Percentiles rank a stretch among this genome's conserved stretches.
Conservation (phyloP, 257 asterid genomes). For the Jasminum sambac region DNA sequence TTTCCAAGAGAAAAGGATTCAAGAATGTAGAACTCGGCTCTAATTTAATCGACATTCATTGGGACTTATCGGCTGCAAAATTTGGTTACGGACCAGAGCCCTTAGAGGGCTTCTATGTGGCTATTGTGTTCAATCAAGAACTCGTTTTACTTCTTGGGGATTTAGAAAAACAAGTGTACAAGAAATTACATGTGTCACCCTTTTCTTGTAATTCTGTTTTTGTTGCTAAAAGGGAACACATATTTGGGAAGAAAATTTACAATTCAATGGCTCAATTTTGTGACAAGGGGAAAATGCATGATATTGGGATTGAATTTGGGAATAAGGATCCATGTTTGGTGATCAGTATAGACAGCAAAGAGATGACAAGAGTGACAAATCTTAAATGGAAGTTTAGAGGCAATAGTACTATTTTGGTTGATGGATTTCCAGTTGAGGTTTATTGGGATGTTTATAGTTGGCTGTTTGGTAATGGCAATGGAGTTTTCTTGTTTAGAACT, state of each 20-base stretch:
- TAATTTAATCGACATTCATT: constrained; percentile 37
- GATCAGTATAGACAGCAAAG: constrained; percentile 49
- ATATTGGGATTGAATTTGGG: constrained; percentile 53
- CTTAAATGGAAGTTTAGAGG: constrained; percentile 77
- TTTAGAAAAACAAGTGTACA: constrained; percentile 36
- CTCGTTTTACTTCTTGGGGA: constrained; percentile 58
- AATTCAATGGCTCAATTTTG: constrained; percentile 51
- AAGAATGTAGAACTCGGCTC: constrained; percentile 34
- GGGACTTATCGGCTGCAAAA: constrained; percentile 73
- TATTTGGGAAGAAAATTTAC: constrained; percentile 55
- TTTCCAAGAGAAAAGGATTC: constrained; percentile 60
- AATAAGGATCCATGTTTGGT: constrained; percentile 38
- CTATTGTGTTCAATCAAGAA: constrained; percentile 50
- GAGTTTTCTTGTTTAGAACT: constrained; percentile 61
- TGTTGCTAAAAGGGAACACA: constrained; percentile 53
- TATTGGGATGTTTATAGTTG: constrained; percentile 80
- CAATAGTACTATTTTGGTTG: constrained; percentile 56
- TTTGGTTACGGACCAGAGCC: constrained; percentile 76
- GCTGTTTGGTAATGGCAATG: constrained; percentile 62
- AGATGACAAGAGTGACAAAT: constrained; percentile 45
- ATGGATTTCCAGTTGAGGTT: constrained; percentile 58
- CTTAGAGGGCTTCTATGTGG: constrained; percentile 51
- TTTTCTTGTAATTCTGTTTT: constrained; percentile 35
- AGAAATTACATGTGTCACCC: constrained; percentile 34
- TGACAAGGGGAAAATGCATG: constrained; percentile 50